These are phyloP conservation scores for Fusarium sarcochroum DNA, from an alignment of 2,329 filamentous ascomycete genomes.

Conservation along the genomic window DNA sequence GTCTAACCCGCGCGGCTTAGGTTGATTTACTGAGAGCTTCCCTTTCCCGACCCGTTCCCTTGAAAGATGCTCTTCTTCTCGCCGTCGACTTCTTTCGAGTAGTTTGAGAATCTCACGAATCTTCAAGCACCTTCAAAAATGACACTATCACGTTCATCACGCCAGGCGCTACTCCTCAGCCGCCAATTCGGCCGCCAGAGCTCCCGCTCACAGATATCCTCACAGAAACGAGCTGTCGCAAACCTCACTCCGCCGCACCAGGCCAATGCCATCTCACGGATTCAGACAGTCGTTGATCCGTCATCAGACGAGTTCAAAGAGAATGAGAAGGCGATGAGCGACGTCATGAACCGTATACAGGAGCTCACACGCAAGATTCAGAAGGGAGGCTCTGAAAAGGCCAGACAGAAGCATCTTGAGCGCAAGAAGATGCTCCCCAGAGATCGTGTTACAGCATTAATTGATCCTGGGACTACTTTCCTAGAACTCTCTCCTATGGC, in stretches of 20 bases:
- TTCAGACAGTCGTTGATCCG: slow-evolving; percentile 82
- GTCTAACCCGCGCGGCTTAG: slow-evolving; percentile 30
- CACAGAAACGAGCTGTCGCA: slow-evolving; percentile 66
- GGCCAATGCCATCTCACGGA: slow-evolving; percentile 83
- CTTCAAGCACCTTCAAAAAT: slow-evolving; percentile 51
- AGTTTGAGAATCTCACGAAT: slow-evolving; percentile 9
- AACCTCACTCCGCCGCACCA: slow-evolving; percentile 87
- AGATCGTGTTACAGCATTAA: slow-evolving; percentile 87
- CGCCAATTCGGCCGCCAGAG: slow-evolving; percentile 56
- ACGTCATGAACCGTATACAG: slow-evolving; percentile 77
- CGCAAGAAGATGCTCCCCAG: slow-evolving; percentile 95
- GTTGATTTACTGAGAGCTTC: slow-evolving; percentile 26
- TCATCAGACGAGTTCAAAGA: slow-evolving; percentile 84
- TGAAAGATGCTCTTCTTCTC: slow-evolving; percentile 27
- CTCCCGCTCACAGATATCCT: slow-evolving; percentile 49
- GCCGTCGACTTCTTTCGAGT: not conserved
- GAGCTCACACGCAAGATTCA: slow-evolving; percentile 79
- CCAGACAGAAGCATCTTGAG: slow-evolving; percentile 87
- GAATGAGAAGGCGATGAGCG: slow-evolving; percentile 83
- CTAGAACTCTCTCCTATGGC: slow-evolving; percentile 95
- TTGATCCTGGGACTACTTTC: slow-evolving; percentile 92
- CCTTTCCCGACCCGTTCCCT: slow-evolving; percentile 6
- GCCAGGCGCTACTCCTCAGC: slow-evolving; percentile 60
- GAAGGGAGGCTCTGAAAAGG: slow-evolving; percentile 83
- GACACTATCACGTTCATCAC: slow-evolving; percentile 63